phyloP scores from a whole-genome alignment of 192 early-diverging fungal species.

The Oehlia diaphana region DNA sequence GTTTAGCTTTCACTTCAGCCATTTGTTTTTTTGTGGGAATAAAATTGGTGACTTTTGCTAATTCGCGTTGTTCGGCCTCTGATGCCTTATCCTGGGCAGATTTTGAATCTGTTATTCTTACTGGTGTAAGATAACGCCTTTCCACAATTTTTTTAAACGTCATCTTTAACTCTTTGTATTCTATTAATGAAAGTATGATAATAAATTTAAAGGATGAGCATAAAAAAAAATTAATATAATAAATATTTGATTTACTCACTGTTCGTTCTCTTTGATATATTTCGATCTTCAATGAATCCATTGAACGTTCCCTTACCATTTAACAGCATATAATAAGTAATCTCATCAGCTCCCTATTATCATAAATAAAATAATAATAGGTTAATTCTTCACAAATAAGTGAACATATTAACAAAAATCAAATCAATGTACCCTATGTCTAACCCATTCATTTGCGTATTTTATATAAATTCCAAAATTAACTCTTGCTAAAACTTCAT shows the following conservation, averaged over 20 bases:
- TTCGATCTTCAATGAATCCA: slow-evolving; percentile 22
- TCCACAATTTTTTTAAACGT: slow-evolving; percentile 56
- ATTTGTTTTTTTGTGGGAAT: slow-evolving; percentile 66
- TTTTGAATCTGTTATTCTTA: slow-evolving; percentile 56
- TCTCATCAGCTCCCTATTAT: slow-evolving; percentile 2
- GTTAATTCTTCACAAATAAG: neutral
- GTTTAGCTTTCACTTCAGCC: slow-evolving; percentile 45
- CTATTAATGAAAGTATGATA: slow-evolving; percentile 24
- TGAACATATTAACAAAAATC: neutral
- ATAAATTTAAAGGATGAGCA: neutral
- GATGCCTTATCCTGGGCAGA: slow-evolving; percentile 62
- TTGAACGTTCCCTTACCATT: slow-evolving; percentile 35
- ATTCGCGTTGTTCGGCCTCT: slow-evolving; percentile 58
- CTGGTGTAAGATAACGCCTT: slow-evolving; percentile 62
- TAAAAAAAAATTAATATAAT: neutral
- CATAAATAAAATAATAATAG: neutral
- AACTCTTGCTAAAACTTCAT: slow-evolving; percentile 57
- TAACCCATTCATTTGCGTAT: neutral
- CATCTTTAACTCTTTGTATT: slow-evolving; percentile 21
- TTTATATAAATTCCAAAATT: slow-evolving; percentile 12
- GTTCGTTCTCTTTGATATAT: slow-evolving; percentile 25
- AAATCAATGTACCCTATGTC: slow-evolving; percentile 8
- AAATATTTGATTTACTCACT: neutral
- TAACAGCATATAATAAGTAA: slow-evolving; percentile 30
- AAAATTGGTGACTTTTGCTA: slow-evolving; percentile 51